phyloP scores from a whole-genome alignment of 345 rosid species.

The Camelina hispida region DNA sequence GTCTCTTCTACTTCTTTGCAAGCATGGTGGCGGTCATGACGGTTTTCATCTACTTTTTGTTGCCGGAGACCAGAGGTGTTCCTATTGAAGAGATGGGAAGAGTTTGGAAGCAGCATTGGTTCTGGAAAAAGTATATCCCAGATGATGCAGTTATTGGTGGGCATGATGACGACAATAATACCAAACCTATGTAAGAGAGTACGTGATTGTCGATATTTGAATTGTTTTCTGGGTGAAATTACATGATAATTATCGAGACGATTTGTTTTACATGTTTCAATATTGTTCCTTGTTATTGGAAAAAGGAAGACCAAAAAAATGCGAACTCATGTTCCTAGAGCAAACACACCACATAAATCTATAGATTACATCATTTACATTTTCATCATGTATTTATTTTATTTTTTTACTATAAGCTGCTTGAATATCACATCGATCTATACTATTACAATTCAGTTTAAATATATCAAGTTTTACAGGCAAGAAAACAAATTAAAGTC shows the following conservation, averaged over 20 bases:
- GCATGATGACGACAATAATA: neutral
- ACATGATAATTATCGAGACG: neutral
- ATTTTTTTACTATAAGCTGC: no score
- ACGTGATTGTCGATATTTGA: neutral
- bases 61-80: slow-evolving; percentile 68
- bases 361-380: no score
- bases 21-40: slow-evolving; percentile 65
- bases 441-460: no score
- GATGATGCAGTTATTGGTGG: slow-evolving; percentile 28
- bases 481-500: no score
- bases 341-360: neutral
- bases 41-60: slow-evolving; percentile 49
- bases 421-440: no score
- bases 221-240: neutral
- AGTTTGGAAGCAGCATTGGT: slow-evolving; percentile 67
- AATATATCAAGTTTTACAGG: no score
- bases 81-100: slow-evolving; percentile 66
- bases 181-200: neutral
- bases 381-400: no score
- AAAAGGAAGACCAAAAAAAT: no score
- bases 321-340: no score
- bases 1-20: slow-evolving; percentile 68
- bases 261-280: no score
- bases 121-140: slow-evolving; percentile 50
- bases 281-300: neutral